Evolutionary conservation across 2,329 filamentous ascomycete species (phyloP), one percentile per base, ranked within the genome.

Genomic region (Alternaria sp.): DNA sequence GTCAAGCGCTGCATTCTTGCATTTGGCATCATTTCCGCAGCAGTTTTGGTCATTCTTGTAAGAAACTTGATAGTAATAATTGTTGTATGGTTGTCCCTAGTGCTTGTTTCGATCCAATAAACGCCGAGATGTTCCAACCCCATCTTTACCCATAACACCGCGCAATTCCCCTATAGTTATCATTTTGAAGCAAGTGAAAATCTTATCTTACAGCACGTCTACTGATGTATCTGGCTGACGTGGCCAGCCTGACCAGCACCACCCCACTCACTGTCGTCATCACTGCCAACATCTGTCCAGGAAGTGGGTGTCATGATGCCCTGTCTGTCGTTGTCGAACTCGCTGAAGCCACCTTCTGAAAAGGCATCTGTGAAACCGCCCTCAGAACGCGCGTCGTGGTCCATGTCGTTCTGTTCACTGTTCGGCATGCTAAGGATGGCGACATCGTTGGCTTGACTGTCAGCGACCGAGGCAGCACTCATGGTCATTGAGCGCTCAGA

Each of bases 231-330:
- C 60, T 60, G 57, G 18, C 57, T 60, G 39, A 60, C 71, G 36
- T 74, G 69, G 0, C 74, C 74, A 22, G 69, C 66, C 36, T 64
- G 61, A 4, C 65, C 67, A 0, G 63, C 63, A 28, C 73, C 74
- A 36, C 72, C 77, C 68, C 70, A 77, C 51, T 80, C 78, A 38
- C 78, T 79, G 59, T 75, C 77, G 43, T 74, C 72, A 47, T 80
- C 78, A 57, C 76, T 79, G 2, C 76, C 78, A 9, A 80, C 73
- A 57, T 80, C 78, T 39, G 76, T 78, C 78, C 78, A 80, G 24
- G 71, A 75, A 14, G 63, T 72, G 9, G 78, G 78, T 7, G 78
- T 80, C 70, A 75, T 72, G 16, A 74, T 66, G 16, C 78, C 78
- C 4, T 47, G 16, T 36, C 57, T 47, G 0, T 51, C 66, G 14